Conservation (phyloP, 345 rosid genomes). For the Citrus mangshanensis region DNA sequence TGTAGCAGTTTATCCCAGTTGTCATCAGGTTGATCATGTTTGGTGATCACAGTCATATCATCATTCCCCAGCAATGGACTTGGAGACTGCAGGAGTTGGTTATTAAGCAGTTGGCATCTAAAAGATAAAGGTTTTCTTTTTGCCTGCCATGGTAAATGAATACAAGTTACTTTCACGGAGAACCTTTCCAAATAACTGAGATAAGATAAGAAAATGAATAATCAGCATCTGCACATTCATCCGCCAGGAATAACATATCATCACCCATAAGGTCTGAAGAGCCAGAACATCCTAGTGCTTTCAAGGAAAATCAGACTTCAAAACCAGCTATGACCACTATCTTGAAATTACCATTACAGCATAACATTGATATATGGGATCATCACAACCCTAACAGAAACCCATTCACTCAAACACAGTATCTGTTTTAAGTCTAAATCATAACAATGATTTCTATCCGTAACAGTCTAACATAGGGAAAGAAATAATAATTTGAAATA, state of each 20-base stretch:
- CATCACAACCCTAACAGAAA: neutral
- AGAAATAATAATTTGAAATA: neutral
- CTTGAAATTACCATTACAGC: neutral
- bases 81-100: constrained; percentile 52
- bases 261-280: neutral
- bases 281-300: neutral
- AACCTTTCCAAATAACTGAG: neutral
- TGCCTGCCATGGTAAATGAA: constrained; percentile 47
- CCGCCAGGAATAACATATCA: neutral
- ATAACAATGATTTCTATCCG: neutral
- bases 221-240: neutral
- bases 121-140: constrained; percentile 66
- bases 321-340: neutral
- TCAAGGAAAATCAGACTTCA: neutral
- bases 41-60: constrained; percentile 22
- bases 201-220: neutral
- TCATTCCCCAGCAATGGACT: constrained; percentile 40
- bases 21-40: constrained; percentile 38
- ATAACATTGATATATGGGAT: neutral
- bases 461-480: neutral
- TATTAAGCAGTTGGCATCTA: constrained; percentile 34
- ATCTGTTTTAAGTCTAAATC: neutral
- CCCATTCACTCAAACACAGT: neutral
- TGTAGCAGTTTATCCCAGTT: constrained; percentile 44
- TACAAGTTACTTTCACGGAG: neutral